Evolutionary conservation across 129 eudicot genomes (phyloP), one percentile per base, ranked within the genome.

Genomic region (carrot (Daucus carota)): DNA sequence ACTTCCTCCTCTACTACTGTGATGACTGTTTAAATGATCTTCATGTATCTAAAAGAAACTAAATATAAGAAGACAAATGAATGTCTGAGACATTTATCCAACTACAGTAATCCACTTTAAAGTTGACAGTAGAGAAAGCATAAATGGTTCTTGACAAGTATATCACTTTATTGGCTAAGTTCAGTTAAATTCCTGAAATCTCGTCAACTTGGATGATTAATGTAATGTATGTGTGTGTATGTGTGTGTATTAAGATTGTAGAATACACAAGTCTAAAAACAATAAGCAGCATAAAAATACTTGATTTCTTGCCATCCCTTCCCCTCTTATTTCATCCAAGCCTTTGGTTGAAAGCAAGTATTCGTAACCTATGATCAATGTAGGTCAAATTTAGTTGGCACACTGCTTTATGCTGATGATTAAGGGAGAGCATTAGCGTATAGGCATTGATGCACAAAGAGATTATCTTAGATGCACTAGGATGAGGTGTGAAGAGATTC

Each of bases 1-100:
- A 20, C 40, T 75, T 18, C 84, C 81, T 68, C 81, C 79, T 54
- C 77, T 75, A 57, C 44, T 66, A 38, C 41, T 38, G 14, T 63
- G 76, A 74, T 36, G 79, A 66, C 57, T 66, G 28, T 77, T 54
- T 26, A 78, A 65, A 36, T 52, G 68, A 71, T 66, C 70, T 48
- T 75, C 75, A 59, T 43, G 63, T n/a, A 60, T 68, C 88, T 84
- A 66, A 72, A 80, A 41, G 33, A 47, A 38, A 47, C 34, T 12
- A 42, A 62, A 32, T 22, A 11, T 10, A 66, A 78, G 15, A 36
- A 28, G 20, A 62, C 5, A 40, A 40, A 62, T 17, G n/a, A 42
- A 0, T 40, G 7, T 40, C 8, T 40, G 5, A 40, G 43, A 1
- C 24, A 29, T 67, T 22, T 47, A 70, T 20, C 40, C 48, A 20